phyloP scores from a whole-genome alignment of 257 asterid species.

The Coffea eugenioides region DNA sequence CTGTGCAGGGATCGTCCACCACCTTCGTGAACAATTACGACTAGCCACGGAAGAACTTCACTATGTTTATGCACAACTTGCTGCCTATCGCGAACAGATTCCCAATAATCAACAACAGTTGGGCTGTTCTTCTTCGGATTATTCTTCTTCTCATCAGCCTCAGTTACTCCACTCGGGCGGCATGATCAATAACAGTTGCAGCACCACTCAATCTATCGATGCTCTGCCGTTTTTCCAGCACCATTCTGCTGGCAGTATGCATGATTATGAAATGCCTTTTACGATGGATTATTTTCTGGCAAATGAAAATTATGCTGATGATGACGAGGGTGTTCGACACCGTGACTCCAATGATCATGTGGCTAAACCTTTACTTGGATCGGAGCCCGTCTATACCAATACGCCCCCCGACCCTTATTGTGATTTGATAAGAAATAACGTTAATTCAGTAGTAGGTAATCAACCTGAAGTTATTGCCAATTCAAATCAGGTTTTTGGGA shows the following conservation, averaged over 20 bases:
- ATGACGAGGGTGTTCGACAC: conserved; percentile 2
- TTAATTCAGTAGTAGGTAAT: neutral
- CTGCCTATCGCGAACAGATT: conserved; percentile 18
- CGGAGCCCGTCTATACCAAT: conserved; percentile 8
- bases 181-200: neutral
- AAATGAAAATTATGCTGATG: conserved; percentile 6
- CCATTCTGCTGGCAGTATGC: neutral
- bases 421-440: conserved; percentile 6
- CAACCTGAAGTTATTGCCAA: conserved; percentile 24
- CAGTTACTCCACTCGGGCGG: neutral
- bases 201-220: neutral
- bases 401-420: neutral
- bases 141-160: neutral
- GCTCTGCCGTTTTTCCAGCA: neutral
- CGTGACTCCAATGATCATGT: conserved; percentile 9
- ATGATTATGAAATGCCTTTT: conserved; percentile 17
- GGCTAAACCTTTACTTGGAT: conserved; percentile 13
- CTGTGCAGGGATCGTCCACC: conserved; percentile 33
- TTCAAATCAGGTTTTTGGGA: neutral
- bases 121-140: neutral
- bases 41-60: conserved; percentile 6
- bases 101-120: neutral
- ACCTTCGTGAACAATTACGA: conserved; percentile 29
- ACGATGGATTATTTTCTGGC: neutral
- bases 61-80: conserved; percentile 28